Percentiles rank a stretch among this genome's conserved stretches.
Conservation (phyloP, 1,284 basidiomycete species). For the Fomitiporia mediterranea region DNA sequence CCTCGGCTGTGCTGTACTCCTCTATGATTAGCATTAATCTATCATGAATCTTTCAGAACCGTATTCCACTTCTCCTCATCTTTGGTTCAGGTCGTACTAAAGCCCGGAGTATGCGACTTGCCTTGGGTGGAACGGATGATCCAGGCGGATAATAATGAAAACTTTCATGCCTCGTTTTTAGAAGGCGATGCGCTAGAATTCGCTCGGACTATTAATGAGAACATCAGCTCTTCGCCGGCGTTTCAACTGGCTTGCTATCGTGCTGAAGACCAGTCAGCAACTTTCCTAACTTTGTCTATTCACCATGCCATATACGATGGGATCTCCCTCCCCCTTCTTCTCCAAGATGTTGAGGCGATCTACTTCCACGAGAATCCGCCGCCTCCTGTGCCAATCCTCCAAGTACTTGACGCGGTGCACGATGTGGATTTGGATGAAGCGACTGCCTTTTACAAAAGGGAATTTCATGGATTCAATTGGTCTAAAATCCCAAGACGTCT, state of each 20-base stretch:
- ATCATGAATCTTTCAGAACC: slow-evolving; percentile 31
- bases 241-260: slow-evolving; percentile 34
- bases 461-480: slow-evolving; percentile 35
- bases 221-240: slow-evolving; percentile 32
- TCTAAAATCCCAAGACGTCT: slow-evolving; percentile 24
- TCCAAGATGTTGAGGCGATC: slow-evolving; percentile 36
- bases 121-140: slow-evolving; percentile 29
- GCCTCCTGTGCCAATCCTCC: slow-evolving; percentile 25
- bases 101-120: slow-evolving; percentile 23
- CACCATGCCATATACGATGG: slow-evolving; percentile 48
- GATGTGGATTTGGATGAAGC: slow-evolving; percentile 30
- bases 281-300: slow-evolving; percentile 38
- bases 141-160: slow-evolving; percentile 18
- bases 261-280: neutral
- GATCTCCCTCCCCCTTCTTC: slow-evolving; percentile 38
- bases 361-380: slow-evolving; percentile 26
- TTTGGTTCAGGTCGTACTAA: slow-evolving; percentile 40
- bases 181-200: slow-evolving; percentile 28
- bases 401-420: slow-evolving; percentile 34
- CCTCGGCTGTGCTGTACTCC: neutral
- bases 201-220: slow-evolving; percentile 35
- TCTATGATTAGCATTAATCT: neutral
- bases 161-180: slow-evolving; percentile 34
- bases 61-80: slow-evolving; percentile 40
- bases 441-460: slow-evolving; percentile 34